Evolutionary conservation across 148 eudicot species (phyloP).

Genomic region (Hydrangea macrophylla): DNA sequence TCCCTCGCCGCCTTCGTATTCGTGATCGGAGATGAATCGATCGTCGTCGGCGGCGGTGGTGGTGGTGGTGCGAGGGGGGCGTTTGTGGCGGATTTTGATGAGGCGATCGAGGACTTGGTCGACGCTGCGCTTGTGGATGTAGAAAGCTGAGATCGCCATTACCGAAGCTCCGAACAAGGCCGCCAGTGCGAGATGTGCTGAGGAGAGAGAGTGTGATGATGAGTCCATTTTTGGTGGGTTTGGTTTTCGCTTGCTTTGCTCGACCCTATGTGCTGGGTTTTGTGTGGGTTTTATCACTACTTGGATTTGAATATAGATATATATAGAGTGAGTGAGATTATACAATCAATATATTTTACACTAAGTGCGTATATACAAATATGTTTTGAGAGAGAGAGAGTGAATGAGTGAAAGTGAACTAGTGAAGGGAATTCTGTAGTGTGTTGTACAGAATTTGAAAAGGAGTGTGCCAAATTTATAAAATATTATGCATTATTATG

Average conservation of each 20-base stretch:
- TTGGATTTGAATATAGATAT: neutral
- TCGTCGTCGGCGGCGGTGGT: neutral
- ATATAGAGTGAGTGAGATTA: too few relatives aligned
- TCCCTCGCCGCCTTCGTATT: conserved; percentile 5
- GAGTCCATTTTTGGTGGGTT: conserved; percentile 33
- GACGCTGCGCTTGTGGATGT: conserved; percentile 74
- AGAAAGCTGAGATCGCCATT: conserved; percentile 77
- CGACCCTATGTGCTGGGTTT: too few relatives aligned
- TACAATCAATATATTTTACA: too few relatives aligned
- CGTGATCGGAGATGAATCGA: conserved; percentile 5
- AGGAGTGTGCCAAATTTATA: too few relatives aligned
- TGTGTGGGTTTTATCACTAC: neutral
- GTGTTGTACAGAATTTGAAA: too few relatives aligned
- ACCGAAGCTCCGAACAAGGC: conserved; percentile 87
- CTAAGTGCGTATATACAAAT: too few relatives aligned
- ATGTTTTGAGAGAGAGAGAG: too few relatives aligned
- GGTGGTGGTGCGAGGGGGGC: neutral
- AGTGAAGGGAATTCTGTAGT: too few relatives aligned
- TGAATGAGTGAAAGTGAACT: too few relatives aligned
- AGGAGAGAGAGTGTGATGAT: conserved; percentile 9
- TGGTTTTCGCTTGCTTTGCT: too few relatives aligned
- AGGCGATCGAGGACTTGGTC: conserved; percentile 70
- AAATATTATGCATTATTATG: too few relatives aligned
- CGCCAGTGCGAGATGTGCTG: conserved; percentile 56
- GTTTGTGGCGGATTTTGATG: conserved; percentile 31